Evolutionary conservation across 2,329 filamentous ascomycete genomes (phyloP), one percentile per base, ranked within the genome.

Genomic region (Trichothecium sympodiale): DNA sequence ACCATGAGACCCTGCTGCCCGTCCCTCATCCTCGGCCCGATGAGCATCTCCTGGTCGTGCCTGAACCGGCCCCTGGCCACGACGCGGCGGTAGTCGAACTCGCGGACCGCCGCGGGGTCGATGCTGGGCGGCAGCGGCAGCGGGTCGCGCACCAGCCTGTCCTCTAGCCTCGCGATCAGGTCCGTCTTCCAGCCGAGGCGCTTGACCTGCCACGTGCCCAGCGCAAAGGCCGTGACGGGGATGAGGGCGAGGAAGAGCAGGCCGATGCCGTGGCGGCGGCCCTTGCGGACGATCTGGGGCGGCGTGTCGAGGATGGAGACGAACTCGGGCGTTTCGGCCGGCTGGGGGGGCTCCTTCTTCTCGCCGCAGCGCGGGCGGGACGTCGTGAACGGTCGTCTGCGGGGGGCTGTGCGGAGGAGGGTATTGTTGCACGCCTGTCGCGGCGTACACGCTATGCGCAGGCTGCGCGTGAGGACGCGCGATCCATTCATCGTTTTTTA

Each of bases 171-270:
- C 40, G 89, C 86, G 41, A 98, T 79, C 10, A 98, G 69, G 31
- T 94, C 83, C 4, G 86, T 87, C 58, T 98, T 98, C 88, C 89
- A 94, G 39, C 80, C 77, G 2, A 98, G 74, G 9, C 91, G 82
- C 56, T 94, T 77, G 36, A 98, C 83, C 57, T 98, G 91, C 91
- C 91, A 98, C 43, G 85, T 85, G 20, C 91, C 91, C 13, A 98
- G 77, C 37, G 69, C 66, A 58, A 98, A 94, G 9, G 91, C 86
- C 1, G 88, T 95, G 41, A 94, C 61, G 33, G 91, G 91, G 50
- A 98, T 96, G 35, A 94, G 62, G 29, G 85, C 84, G 9, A 94
- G 73, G 41, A 94, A 67, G 26, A 91, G 76, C 8, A 94, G 69
- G 0, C 87, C 87, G 0, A 80, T 78, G 1, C 85, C 84, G 64